These are phyloP conservation scores for Stygiomarasmius scandens DNA, from an alignment of 1,284 basidiomycete genomes.

Conservation along the genomic window DNA sequence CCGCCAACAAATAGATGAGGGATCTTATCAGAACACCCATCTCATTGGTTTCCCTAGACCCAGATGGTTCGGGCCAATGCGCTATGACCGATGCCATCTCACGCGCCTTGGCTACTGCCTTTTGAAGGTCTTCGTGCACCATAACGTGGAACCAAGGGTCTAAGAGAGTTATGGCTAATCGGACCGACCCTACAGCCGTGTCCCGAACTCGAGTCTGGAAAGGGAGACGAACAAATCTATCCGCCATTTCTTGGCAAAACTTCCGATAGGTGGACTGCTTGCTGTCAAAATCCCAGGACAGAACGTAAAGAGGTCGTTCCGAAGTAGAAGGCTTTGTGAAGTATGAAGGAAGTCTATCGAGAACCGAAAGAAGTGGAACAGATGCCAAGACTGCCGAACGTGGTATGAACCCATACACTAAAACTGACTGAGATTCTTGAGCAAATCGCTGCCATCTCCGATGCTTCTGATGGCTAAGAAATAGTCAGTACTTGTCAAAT, in stretches of 20 bases:
- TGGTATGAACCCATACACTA: constrained; percentile 70
- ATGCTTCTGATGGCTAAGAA: constrained; percentile 55
- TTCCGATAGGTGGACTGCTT: constrained; percentile 60
- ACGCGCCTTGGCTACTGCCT: constrained; percentile 49
- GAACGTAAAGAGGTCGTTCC: constrained; percentile 11
- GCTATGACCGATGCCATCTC: constrained; percentile 63
- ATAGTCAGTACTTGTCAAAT: neutral
- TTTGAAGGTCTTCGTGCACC: constrained; percentile 47
- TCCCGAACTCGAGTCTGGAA: constrained; percentile 60
- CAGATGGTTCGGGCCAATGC: constrained; percentile 68
- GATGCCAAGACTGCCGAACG: constrained; percentile 66
- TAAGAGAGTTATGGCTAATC: constrained; percentile 65
- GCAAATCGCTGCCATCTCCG: constrained; percentile 78
- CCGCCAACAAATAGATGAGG: constrained; percentile 59
- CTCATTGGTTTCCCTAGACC: constrained; percentile 63
- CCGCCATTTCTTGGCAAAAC: constrained; percentile 71
- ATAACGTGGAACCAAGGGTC: constrained; percentile 66
- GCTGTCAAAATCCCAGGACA: constrained; percentile 65
- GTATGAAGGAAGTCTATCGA: constrained; percentile 71
- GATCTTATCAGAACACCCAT: constrained; percentile 58
- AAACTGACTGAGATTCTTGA: constrained; percentile 72
- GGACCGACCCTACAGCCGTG: constrained; percentile 65
- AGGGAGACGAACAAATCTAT: constrained; percentile 57
- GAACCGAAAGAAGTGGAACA: constrained; percentile 62
- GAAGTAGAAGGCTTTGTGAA: constrained; percentile 49